Base-by-base conservation (phyloP, 2,329 filamentous ascomycete genomes). In the Trichoderma koningiopsis region DNA sequence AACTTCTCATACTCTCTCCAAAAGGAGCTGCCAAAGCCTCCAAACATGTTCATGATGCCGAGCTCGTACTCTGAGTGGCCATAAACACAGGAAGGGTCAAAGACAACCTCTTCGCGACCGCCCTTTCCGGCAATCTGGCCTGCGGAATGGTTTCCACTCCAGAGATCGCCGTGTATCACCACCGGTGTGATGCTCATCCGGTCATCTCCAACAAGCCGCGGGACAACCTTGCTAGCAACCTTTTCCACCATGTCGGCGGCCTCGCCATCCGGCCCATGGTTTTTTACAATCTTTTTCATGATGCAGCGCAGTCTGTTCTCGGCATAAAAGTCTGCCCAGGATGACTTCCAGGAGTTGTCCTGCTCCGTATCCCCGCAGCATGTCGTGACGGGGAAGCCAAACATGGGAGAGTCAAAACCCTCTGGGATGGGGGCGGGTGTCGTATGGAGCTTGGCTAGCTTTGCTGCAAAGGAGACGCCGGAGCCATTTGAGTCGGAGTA, bases 21-120 rank as follows among this genome's bases (percentile, higher is more conserved):
- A 75, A 97, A 97, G 0, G 76, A 79, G 0, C 79, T 75, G 0
- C 89, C 89, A 79, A 96, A 97, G 0, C 95, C 95, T 0, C 94
- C 94, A 85, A 97, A 98, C 94, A 97, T 97, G 63, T 87, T 88
- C 94, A 97, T 97, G 73, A 97, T 97, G 0, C 95, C 95, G 64
- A 97, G 82, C 73, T 97, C 95, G 79, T 91, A 97, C 82, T 98
- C 95, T 1, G 86, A 91, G 77, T 97, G 94, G 1, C 91, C 93
- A 76, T 96, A 97, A 72, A 91, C 92, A 53, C 89, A 87, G 2
- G 91, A 91, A 0, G 94, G 89, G 76, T 97, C 95, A 76, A 89
- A 97, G 1, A 97, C 88, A 0, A 97, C 88, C 72, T 94, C 90
- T 73, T 94, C 92, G 0, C 84, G 80, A 1, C 82, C 84, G 0